Evolutionary conservation across 495 filamentous ascomycete species (phyloP).

Genomic region (Penicillium simplicissimum): DNA sequence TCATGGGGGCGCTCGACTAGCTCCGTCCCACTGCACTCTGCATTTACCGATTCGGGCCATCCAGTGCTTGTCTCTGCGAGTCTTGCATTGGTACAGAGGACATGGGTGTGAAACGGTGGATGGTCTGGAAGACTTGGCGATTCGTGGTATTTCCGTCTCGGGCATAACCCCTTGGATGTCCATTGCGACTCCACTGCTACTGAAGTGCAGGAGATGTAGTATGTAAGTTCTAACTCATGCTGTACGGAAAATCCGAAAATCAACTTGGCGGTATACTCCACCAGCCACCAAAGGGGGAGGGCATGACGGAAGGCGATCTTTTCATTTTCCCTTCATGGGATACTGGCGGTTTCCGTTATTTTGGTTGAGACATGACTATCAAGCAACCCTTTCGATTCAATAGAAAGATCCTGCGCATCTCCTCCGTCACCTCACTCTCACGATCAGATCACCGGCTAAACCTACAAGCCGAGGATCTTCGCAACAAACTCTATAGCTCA

Average conservation of each 20-base stretch:
- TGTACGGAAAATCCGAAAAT: not conserved
- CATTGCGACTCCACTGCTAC: too few species aligned
- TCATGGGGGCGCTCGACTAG: constrained; percentile 6
- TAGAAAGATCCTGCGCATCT: not conserved
- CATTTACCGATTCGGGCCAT: constrained; percentile 25
- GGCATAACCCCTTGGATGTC: not conserved
- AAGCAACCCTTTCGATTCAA: not conserved
- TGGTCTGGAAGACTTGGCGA: too few species aligned
- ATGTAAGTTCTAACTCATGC: too few species aligned
- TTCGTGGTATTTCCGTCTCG: not conserved
- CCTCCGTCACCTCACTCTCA: not conserved
- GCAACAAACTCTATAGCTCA: not conserved
- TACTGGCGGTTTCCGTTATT: not conserved
- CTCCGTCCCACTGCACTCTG: constrained; percentile 1
- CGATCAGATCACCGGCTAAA: not conserved
- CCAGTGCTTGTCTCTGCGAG: not conserved
- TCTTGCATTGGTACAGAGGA: too few species aligned
- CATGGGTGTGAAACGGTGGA: too few species aligned
- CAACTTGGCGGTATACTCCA: not conserved
- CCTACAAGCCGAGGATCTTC: not conserved
- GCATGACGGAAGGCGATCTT: not conserved
- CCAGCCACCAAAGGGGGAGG: not conserved
- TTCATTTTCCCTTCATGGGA: not conserved
- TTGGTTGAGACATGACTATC: not conserved
- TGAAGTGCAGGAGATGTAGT: too few species aligned